These are phyloP conservation scores for Gynochthodes officinalis DNA, from an alignment of 257 asterid genomes.

Conservation along the genomic window DNA sequence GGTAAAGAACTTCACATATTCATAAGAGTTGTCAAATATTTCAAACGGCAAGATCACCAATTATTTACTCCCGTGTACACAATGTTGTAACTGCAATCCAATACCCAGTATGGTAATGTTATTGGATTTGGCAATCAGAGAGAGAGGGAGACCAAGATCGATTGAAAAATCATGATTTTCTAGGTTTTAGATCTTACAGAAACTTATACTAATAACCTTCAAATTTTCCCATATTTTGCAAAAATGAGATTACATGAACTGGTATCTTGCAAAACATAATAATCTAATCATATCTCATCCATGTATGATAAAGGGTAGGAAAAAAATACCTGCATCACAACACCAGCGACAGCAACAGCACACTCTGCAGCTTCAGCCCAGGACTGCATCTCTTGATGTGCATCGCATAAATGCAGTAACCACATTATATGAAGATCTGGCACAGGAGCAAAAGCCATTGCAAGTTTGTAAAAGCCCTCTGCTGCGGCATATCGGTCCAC, in stretches of 20 bases:
- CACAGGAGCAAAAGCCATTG: slow-evolving; percentile 98
- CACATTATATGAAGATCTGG: slow-evolving; percentile 99
- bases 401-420: slow-evolving; percentile 94
- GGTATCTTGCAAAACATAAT: not conserved
- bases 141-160: not conserved
- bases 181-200: not conserved
- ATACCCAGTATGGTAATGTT: not conserved
- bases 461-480: slow-evolving; percentile 96
- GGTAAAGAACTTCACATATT: too few relatives aligned
- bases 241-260: not conserved
- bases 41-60: not conserved
- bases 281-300: not conserved
- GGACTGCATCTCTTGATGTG: slow-evolving; percentile 99
- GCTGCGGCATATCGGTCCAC: slow-evolving; percentile 96
- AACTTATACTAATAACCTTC: not conserved
- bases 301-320: not conserved
- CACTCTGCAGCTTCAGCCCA: slow-evolving; percentile 99
- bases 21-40: not conserved
- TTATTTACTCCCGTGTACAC: not conserved
- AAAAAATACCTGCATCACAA: slow-evolving; percentile 81
- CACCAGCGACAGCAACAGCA: slow-evolving; percentile 99
- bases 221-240: not conserved
- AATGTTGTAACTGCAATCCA: not conserved
- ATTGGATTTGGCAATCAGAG: not conserved
- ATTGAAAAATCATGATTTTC: not conserved